Percentiles rank a stretch among this genome's conserved stretches.
Evolutionary conservation across 1,139 yeast genomes (phyloP).

Genomic region (Protomyces macrosporus): DNA sequence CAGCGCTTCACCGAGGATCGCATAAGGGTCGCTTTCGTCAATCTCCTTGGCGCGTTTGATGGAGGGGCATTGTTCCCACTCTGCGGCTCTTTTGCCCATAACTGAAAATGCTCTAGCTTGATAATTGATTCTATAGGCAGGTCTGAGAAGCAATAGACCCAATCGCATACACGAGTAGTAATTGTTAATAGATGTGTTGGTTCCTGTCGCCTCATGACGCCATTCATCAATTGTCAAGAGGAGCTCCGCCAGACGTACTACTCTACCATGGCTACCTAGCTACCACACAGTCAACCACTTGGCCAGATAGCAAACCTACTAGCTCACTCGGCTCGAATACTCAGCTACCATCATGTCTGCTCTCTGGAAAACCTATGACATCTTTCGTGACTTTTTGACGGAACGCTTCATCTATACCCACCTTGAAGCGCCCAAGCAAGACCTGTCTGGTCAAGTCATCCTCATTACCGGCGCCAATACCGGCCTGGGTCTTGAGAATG

Average conservation of each 20-base stretch:
- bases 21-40: constrained; percentile 17
- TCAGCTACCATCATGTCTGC: not conserved
- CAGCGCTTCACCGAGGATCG: constrained; percentile 2
- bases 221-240: no score
- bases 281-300: no score
- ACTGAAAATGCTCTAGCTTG: not conserved
- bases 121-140: not conserved
- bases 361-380: constrained; percentile 3
- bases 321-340: no score
- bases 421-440: constrained; percentile 14
- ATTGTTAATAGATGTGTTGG: no score
- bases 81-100: not conserved
- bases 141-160: not conserved
- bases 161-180: not conserved
- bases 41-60: constrained; percentile 22
- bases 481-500: constrained; percentile 31
- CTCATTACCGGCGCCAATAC: constrained; percentile 31
- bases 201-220: no score
- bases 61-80: constrained; percentile 21
- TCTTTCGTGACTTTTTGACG: constrained; percentile 9
- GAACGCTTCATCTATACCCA: constrained; percentile 9
- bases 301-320: no score
- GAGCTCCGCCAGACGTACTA: no score
- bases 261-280: no score
- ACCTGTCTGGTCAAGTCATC: constrained; percentile 39